phyloP scores from a whole-genome alignment of 176 grass and related monocot genomes.

The Eleusine indica region DNA sequence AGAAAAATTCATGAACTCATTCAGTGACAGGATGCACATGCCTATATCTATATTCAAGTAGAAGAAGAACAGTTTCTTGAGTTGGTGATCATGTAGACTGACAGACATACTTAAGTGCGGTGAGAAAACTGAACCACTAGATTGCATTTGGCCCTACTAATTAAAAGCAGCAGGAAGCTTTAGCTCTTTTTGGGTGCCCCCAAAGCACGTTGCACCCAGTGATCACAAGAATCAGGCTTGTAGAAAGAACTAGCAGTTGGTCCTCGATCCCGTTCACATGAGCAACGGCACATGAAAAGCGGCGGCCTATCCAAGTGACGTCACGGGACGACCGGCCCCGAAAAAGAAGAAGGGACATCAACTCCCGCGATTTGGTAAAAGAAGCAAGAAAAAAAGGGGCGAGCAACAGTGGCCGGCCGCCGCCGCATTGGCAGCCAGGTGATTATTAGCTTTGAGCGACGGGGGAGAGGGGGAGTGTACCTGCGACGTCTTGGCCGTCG shows the following conservation, averaged over 20 bases:
- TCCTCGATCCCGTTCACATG: conserved; percentile 54
- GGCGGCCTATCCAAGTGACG: conserved; percentile 42
- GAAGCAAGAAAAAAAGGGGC: conserved; percentile 5
- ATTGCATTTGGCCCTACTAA: background rate
- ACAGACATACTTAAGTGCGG: background rate
- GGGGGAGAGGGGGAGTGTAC: conserved; percentile 30
- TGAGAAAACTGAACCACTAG: background rate
- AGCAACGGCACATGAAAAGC: conserved; percentile 42
- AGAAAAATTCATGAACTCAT: background rate
- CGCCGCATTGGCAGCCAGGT: background rate
- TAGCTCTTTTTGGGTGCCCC: background rate
- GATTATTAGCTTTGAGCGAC: too few species aligned
- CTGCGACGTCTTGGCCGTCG: conserved; percentile 98
- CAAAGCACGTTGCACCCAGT: conserved; percentile 20
- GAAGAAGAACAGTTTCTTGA: background rate
- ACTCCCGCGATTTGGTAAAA: conserved; percentile 47
- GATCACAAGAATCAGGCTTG: conserved; percentile 56
- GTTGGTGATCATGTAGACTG: background rate
- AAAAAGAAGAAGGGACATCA: conserved; percentile 26
- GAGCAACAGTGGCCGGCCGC: conserved; percentile 10
- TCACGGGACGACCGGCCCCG: conserved; percentile 28
- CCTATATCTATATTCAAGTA: background rate
- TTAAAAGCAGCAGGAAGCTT: background rate
- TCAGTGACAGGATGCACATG: background rate
- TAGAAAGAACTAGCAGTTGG: conserved; percentile 23